These are phyloP conservation scores for Lactarius akahatsu DNA, from an alignment of 768 basidiomycete species.

Conservation along the genomic window DNA sequence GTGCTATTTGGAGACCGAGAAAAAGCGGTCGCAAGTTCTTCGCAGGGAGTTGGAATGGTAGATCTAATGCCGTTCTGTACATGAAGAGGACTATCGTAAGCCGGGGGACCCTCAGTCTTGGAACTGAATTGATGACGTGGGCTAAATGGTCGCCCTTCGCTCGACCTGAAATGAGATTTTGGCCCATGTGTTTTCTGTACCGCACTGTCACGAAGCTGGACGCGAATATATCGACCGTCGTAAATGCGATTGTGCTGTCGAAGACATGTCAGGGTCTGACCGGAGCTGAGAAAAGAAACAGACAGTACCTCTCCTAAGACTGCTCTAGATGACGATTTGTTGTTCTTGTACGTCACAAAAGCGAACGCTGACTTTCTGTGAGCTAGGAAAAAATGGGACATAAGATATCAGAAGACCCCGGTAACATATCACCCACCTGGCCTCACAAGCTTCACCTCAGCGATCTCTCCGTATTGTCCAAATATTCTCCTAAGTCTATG, in stretches of 20 bases:
- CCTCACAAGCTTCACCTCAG: slow-evolving; percentile 61
- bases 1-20: slow-evolving; percentile 9
- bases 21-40: slow-evolving; percentile 1
- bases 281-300: slow-evolving; percentile 9
- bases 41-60: neutral
- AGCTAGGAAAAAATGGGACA: slow-evolving; percentile 39
- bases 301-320: slow-evolving; percentile 57
- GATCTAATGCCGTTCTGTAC: slow-evolving; percentile 6
- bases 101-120: slow-evolving; percentile 8
- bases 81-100: neutral
- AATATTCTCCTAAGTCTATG: slow-evolving; percentile 59
- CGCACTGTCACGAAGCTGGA: slow-evolving; percentile 71
- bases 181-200: slow-evolving; percentile 38
- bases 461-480: slow-evolving; percentile 60
- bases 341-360: slow-evolving; percentile 69
- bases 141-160: slow-evolving; percentile 18
- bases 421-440: slow-evolving; percentile 49
- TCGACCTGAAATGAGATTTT: slow-evolving; percentile 33
- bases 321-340: slow-evolving; percentile 64
- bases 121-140: slow-evolving; percentile 19
- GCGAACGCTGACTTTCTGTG: slow-evolving; percentile 72
- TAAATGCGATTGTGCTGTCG: slow-evolving; percentile 69
- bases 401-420: slow-evolving; percentile 1
- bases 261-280: slow-evolving; percentile 19
- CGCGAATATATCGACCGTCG: slow-evolving; percentile 69